Evolutionary conservation across 768 basidiomycete species (phyloP).

Genomic region (Agaricus sinodeliciosus): DNA sequence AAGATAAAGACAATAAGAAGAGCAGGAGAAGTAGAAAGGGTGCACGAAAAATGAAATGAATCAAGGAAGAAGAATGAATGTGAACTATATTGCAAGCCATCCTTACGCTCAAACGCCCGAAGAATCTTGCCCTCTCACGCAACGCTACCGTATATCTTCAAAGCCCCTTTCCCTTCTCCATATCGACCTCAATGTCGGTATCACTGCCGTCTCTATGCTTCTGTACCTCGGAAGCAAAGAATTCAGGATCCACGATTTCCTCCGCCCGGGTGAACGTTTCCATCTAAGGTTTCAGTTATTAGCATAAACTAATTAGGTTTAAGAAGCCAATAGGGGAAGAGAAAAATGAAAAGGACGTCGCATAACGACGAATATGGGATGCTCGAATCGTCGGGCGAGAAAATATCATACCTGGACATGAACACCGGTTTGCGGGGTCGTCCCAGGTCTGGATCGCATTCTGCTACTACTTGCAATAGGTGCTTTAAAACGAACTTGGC

Average conservation of each 20-base stretch:
- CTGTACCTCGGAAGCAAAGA: slow-evolving; percentile 13
- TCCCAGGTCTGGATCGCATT: slow-evolving; percentile 12
- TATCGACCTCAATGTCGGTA: too few species aligned
- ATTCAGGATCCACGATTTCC: slow-evolving; percentile 16
- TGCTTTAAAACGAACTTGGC: neutral
- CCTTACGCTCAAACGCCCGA: too few species aligned
- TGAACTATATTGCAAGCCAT: too few species aligned
- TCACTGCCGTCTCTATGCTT: too few species aligned
- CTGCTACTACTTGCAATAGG: neutral
- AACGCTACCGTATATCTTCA: too few species aligned
- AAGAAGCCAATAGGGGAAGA: neutral
- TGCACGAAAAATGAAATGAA: too few species aligned
- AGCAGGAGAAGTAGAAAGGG: too few species aligned
- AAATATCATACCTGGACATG: slow-evolving; percentile 35
- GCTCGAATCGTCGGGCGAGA: neutral
- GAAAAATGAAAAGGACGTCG: neutral
- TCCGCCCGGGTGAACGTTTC: slow-evolving; percentile 40
- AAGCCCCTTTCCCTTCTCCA: too few species aligned
- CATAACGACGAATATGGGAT: neutral
- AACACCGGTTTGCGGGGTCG: slow-evolving; percentile 24
- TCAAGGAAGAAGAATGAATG: too few species aligned
- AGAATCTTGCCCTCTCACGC: too few species aligned
- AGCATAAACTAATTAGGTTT: neutral
- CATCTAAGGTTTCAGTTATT: slow-evolving; percentile 27
- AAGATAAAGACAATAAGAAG: too few species aligned